A percentile compares a stretch with the other conserved stretches of the same genome.
Evolutionary conservation across 202 grass and related monocot species (phyloP).

Genomic region (Brachypodium distachyon): DNA sequence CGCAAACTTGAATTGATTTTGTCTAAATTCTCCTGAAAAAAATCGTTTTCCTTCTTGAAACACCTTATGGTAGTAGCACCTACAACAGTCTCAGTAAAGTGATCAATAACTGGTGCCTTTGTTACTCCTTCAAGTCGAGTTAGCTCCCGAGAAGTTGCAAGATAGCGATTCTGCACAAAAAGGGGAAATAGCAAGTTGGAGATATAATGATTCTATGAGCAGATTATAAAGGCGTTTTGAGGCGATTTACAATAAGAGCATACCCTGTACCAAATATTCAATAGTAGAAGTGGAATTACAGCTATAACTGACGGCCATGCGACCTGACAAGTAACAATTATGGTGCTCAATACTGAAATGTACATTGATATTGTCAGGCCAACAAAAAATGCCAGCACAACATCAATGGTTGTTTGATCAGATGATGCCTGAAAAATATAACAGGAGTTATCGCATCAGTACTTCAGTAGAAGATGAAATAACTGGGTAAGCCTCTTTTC

Average conservation of each 20-base stretch:
- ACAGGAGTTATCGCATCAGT: background rate
- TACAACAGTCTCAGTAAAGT: constrained; percentile 54
- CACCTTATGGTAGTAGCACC: constrained; percentile 51
- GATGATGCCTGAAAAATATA: constrained; percentile 61
- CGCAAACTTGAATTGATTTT: constrained; percentile 41
- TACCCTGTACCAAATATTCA: constrained; percentile 72
- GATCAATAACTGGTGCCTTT: constrained; percentile 57
- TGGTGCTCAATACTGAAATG: constrained; percentile 49
- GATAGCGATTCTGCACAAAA: constrained; percentile 43
- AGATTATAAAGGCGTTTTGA: constrained; percentile 5
- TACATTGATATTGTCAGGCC: constrained; percentile 63
- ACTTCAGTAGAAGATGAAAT: background rate
- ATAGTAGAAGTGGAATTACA: constrained; percentile 31
- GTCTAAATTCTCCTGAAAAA: constrained; percentile 47
- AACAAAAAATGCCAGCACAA: constrained; percentile 44
- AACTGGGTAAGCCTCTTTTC: background rate
- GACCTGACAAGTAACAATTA: constrained; percentile 56
- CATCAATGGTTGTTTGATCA: constrained; percentile 71
- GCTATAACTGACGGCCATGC: constrained; percentile 64
- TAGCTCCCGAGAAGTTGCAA: constrained; percentile 50
- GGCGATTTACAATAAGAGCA: background rate
- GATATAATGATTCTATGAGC: background rate
- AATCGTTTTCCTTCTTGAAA: constrained; percentile 49
- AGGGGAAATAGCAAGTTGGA: background rate
- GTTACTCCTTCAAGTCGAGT: constrained; percentile 45